A percentile compares a stretch with the other conserved stretches of the same genome.
Conservation (phyloP, 1,284 basidiomycete genomes). For the Pyrrhoderma noxium region DNA sequence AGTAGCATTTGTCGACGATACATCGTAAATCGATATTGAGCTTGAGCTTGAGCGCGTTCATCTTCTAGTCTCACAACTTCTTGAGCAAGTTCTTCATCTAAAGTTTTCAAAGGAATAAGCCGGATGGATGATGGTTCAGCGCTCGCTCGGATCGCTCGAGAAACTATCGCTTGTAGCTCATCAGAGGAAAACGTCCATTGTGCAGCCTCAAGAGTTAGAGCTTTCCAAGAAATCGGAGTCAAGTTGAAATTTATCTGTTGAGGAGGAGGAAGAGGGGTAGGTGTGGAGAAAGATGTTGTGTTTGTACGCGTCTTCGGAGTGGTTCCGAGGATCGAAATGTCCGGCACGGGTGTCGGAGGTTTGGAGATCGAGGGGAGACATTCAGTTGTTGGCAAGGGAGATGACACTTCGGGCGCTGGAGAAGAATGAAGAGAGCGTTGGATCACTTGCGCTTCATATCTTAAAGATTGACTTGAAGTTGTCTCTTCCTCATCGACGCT, state of each 20-base stretch:
- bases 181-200: constrained; percentile 65
- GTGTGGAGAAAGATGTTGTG: constrained; percentile 3
- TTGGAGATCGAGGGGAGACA: constrained; percentile 10
- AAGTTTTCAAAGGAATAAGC: constrained; percentile 50
- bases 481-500: neutral
- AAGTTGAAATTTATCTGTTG: constrained; percentile 48
- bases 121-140: constrained; percentile 67
- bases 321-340: neutral
- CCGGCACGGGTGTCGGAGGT: constrained; percentile 9
- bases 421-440: neutral
- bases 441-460: neutral
- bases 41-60: constrained; percentile 39
- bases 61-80: constrained; percentile 52
- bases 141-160: constrained; percentile 62
- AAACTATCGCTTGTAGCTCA: constrained; percentile 68
- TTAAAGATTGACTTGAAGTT: constrained; percentile 2
- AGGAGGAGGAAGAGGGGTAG: constrained; percentile 32
- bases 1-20: constrained; percentile 65
- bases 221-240: constrained; percentile 51
- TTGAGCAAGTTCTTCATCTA: constrained; percentile 49
- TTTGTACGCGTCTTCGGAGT: constrained; percentile 4
- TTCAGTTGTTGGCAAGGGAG: neutral
- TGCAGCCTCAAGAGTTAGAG: constrained; percentile 62
- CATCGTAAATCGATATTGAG: constrained; percentile 61
- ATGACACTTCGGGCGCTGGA: neutral